These are phyloP conservation scores for Cladophialophora carrionii DNA, from an alignment of 2,329 filamentous ascomycete genomes.

Conservation along the genomic window DNA sequence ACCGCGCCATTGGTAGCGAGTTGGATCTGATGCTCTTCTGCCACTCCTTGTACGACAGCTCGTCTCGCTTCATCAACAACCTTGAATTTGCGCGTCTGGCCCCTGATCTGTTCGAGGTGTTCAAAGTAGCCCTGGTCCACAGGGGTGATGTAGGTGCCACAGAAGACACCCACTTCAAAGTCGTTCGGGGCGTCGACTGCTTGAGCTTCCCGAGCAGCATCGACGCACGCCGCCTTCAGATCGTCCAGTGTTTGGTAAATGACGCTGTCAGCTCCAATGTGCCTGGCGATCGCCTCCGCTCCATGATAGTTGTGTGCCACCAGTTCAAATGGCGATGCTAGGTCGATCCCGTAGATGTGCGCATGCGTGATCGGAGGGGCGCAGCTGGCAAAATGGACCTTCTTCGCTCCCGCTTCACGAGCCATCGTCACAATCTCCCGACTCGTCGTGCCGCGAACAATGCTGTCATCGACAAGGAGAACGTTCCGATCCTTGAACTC, in stretches of 20 bases:
- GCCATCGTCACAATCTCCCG: constrained; percentile 82
- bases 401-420: constrained; percentile 77
- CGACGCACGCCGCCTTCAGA: constrained; percentile 76
- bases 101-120: constrained; percentile 72
- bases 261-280: constrained; percentile 75
- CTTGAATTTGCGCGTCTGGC: constrained; percentile 70
- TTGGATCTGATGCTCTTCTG: constrained; percentile 62
- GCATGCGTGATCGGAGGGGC: constrained; percentile 81
- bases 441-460: constrained; percentile 83
- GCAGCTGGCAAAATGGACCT: constrained; percentile 81
- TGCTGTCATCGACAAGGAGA: constrained; percentile 83
- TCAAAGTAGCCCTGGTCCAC: constrained; percentile 81
- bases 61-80: constrained; percentile 66
- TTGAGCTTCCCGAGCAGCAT: constrained; percentile 62
- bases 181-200: constrained; percentile 58
- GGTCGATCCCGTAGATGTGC: constrained; percentile 83
- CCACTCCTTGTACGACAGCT: constrained; percentile 65
- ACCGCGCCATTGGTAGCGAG: constrained; percentile 66
- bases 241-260: constrained; percentile 78
- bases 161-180: constrained; percentile 93
- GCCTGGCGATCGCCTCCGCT: constrained; percentile 62
- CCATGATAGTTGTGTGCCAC: constrained; percentile 69
- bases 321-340: constrained; percentile 71
- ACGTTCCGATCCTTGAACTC: constrained; percentile 83
- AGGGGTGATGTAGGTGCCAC: constrained; percentile 80